Percentiles rank a stretch among this genome's conserved stretches.
phyloP scores from a whole-genome alignment of 129 eudicot genomes.

The Arctium minus region DNA sequence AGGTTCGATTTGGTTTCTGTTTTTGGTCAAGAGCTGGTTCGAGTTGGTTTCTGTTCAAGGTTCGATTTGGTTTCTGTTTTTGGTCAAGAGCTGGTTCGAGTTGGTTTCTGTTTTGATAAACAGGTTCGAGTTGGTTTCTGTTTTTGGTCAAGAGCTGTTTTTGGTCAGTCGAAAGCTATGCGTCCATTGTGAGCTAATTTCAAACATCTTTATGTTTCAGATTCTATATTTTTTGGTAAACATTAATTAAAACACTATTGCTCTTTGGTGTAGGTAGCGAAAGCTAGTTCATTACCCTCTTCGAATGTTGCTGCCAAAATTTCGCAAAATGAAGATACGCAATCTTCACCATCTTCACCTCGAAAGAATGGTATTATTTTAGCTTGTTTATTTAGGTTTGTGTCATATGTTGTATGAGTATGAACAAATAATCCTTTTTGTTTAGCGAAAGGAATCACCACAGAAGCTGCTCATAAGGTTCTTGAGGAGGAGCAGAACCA shows the following conservation, averaged over 20 bases:
- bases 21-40: too few species aligned
- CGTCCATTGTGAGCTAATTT: constrained; percentile 22
- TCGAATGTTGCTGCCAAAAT: neutral
- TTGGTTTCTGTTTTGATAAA: too few species aligned
- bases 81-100: too few species aligned
- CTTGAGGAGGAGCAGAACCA: neutral
- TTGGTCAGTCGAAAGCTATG: neutral
- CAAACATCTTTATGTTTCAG: neutral
- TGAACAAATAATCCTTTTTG: neutral
- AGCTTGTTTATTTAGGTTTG: neutral
- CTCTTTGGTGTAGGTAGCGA: constrained; percentile 11
- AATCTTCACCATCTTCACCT: neutral
- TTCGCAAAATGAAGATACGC: neutral
- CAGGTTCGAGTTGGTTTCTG: too few species aligned
- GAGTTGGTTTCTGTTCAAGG: too few species aligned
- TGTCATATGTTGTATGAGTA: neutral
- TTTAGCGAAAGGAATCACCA: neutral
- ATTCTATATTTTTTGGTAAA: neutral
- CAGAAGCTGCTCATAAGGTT: constrained; percentile 2
- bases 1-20: too few species aligned
- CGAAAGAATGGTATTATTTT: constrained; percentile 2
- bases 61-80: too few species aligned
- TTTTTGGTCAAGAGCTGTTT: too few species aligned
- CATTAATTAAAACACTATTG: neutral
- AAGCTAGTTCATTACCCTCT: neutral